Evolutionary conservation across 257 asterid species (phyloP), one percentile per base, ranked within the genome.

Genomic region (Salvia hispanica): DNA sequence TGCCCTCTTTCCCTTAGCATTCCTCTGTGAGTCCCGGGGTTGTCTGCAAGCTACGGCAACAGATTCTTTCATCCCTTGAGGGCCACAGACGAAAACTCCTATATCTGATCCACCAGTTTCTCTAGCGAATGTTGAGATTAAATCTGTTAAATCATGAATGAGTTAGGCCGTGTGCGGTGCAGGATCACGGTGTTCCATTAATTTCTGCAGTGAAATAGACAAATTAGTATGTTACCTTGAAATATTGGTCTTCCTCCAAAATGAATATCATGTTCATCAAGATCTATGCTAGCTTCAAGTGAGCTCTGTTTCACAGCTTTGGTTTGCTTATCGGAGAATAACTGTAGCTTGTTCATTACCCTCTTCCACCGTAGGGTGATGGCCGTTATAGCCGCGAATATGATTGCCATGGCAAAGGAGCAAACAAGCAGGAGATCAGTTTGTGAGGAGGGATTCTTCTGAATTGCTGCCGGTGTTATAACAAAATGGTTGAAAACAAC

Each of bases 81-180:
- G 96, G 61, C 98, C 98, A 62, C 95, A 87, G 12, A 92, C 90
- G 44, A 92, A 57, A 42, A 92, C 92, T 0, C 96, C 96, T 36
- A 81, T 69, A 44, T 81, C 80, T 0, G 89, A 83, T 78, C 85
- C 95, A 43, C 64, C 78, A 3, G 73, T 62, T 84, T 87, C 95
- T 57, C 74, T 73, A 14, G 76, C 31, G 60, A 82, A 76, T 36
- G 64, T 70, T 9, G 85, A 54, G 64, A 92, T 62, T 6, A 85
- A 37, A 66, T 85, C 96, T 92, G 95, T 69, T 36, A 21, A 64
- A 12, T 4, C 58, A 15, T 13, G 39, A 64, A 12, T 44, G 54
- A 31, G 67, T 80, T 74, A 64, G 77, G 45, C 13, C 21, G 56
- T 14, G 58, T 12, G 58, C 45, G 57, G 44, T 63, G 37, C 42